phyloP scores from a whole-genome alignment of 2,329 filamentous ascomycete species.

The Lasiodiplodia sp. region DNA sequence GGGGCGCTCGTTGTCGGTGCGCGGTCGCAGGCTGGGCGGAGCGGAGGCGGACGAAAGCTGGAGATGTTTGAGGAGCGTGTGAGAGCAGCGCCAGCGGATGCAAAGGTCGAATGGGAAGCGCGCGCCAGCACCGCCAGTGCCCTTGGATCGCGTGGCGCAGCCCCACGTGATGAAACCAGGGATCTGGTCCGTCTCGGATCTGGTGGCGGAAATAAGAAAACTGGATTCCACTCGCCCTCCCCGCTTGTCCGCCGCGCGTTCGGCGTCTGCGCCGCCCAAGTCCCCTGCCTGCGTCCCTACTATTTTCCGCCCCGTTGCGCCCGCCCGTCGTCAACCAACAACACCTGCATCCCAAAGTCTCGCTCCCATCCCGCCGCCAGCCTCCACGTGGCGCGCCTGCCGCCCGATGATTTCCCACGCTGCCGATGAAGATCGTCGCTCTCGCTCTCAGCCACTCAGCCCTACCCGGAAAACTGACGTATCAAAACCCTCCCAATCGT shows the following conservation, averaged over 20 bases:
- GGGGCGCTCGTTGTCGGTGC: background rate
- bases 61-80: constrained; percentile 11
- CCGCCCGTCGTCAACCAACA: background rate
- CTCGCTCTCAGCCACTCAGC: constrained; percentile 3
- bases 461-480: constrained; percentile 20
- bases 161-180: constrained; percentile 4
- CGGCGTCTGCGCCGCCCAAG: no score
- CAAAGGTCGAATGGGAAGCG: constrained; percentile 6
- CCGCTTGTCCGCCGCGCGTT: background rate
- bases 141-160: constrained; percentile 14
- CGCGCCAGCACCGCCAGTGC: background rate
- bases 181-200: background rate
- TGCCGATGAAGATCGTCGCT: background rate
- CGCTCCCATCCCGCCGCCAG: background rate
- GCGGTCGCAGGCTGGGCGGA: background rate
- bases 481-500: background rate
- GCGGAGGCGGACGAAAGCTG: background rate
- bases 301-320: background rate
- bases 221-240: background rate
- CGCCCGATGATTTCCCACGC: background rate
- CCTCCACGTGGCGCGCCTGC: background rate
- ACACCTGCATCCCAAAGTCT: background rate
- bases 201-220: background rate
- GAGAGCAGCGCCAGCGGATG: background rate
- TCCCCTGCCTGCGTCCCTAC: no score